These are phyloP conservation scores for Prunus campanulata DNA, from an alignment of 306 rosid species.

Conservation along the genomic window DNA sequence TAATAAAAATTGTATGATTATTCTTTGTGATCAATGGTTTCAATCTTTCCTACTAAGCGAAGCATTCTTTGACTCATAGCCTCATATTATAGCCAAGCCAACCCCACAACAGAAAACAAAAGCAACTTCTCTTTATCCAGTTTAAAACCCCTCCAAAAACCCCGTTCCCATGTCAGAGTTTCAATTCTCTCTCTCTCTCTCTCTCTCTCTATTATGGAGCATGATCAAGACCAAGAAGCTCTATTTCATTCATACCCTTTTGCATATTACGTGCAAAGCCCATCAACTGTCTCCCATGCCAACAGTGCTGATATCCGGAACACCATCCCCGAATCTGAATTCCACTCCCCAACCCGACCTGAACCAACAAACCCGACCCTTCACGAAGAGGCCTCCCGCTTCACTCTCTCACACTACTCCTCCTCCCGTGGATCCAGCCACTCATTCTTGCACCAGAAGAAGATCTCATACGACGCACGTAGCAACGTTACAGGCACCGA, in stretches of 20 bases:
- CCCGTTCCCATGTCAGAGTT: conserved; percentile 17
- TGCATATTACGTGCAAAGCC: conserved; percentile 81
- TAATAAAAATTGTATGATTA: not conserved
- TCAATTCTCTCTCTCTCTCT: not conserved
- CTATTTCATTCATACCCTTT: conserved; percentile 56
- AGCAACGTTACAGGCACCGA: conserved; percentile 49
- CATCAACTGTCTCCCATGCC: conserved; percentile 70
- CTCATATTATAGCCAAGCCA: not conserved
- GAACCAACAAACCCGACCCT: conserved; percentile 22
- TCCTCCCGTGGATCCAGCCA: conserved; percentile 70
- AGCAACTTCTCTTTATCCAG: conserved; percentile 16
- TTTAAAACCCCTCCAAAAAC: conserved; percentile 39
- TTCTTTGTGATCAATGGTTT: not conserved
- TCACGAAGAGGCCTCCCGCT: conserved; percentile 30
- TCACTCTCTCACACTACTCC: conserved; percentile 56
- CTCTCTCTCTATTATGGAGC: conserved; percentile 23
- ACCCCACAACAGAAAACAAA: not conserved
- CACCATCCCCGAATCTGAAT: conserved; percentile 48
- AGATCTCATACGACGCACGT: conserved; percentile 49
- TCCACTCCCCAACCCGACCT: conserved; percentile 39
- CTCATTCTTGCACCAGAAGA: conserved; percentile 59
- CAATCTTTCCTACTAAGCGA: conserved; percentile 29
- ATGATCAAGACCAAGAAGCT: conserved; percentile 61
- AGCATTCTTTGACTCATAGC: conserved; percentile 13
- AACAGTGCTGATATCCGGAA: conserved; percentile 47